Percentiles rank a stretch among this genome's conserved stretches.
Evolutionary conservation across 352 stramenopile species (phyloP).

Genomic region (Ophiocytium majus): DNA sequence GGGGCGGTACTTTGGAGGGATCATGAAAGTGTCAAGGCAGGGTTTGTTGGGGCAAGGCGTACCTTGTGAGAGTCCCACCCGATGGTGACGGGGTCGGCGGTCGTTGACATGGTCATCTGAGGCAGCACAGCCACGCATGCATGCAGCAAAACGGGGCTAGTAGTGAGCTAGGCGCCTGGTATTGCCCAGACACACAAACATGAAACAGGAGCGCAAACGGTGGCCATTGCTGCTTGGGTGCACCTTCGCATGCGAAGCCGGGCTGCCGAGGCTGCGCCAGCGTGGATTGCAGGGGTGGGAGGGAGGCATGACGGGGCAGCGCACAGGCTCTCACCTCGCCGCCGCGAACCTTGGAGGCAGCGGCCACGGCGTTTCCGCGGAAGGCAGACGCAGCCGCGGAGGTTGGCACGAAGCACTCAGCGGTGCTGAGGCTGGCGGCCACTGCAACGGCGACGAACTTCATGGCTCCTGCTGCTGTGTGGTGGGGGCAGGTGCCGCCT

Average conservation of each 20-base stretch:
- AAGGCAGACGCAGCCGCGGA: neutral
- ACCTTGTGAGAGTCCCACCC: conserved; percentile 58
- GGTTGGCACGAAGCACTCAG: neutral
- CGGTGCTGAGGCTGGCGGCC: neutral
- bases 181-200: too few relatives aligned
- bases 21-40: conserved; percentile 14
- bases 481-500: too few relatives aligned
- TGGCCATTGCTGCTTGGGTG: neutral
- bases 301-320: neutral
- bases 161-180: too few relatives aligned
- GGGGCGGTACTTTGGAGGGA: neutral
- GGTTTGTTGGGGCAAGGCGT: too few relatives aligned
- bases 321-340: neutral
- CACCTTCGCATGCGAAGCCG: neutral
- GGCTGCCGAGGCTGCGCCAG: neutral
- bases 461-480: too few relatives aligned
- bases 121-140: neutral
- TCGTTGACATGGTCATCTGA: conserved; percentile 20
- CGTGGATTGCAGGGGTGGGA: neutral
- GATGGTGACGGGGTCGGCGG: conserved; percentile 33
- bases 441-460: too few relatives aligned
- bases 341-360: neutral
- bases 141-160: neutral
- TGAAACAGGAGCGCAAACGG: neutral
- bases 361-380: neutral